phyloP scores from a whole-genome alignment of 208 protist genomes.

The Novymonas esmeraldas region DNA sequence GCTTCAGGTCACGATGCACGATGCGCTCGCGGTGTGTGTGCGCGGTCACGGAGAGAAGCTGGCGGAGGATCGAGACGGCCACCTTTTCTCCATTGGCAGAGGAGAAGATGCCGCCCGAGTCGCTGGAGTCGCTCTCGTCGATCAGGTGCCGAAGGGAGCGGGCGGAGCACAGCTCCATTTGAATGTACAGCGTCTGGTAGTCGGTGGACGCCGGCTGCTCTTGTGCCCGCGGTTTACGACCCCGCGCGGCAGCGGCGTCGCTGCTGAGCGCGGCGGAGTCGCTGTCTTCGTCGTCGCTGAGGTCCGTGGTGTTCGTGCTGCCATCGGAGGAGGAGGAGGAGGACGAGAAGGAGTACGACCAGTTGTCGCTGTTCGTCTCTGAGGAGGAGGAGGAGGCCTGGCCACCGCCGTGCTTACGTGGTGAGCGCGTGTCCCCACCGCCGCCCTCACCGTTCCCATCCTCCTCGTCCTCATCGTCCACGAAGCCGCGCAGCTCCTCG shows the following conservation, averaged over 20 bases:
- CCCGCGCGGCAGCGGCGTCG: background rate
- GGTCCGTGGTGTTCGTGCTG: conserved; percentile 1
- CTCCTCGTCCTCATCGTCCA: conserved; percentile 45
- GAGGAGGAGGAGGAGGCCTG: conserved; percentile 9
- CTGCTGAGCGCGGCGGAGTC: background rate
- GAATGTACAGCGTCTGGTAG: conserved; percentile 83
- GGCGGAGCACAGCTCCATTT: conserved; percentile 87
- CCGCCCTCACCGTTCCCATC: conserved; percentile 28
- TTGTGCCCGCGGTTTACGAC: background rate
- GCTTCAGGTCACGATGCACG: conserved; percentile 86
- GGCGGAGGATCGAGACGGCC: conserved; percentile 71
- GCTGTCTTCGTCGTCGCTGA: conserved; percentile 7
- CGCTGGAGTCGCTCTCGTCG: conserved; percentile 57
- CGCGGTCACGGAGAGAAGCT: conserved; percentile 73
- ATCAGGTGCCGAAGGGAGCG: conserved; percentile 76
- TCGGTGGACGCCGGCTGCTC: background rate
- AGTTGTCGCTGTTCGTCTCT: conserved; percentile 20
- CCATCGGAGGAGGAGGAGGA: conserved; percentile 15
- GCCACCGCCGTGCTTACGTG: background rate
- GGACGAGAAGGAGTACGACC: conserved; percentile 1
- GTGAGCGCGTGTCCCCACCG: background rate
- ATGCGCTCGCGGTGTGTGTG: conserved; percentile 79
- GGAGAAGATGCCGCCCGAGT: conserved; percentile 39
- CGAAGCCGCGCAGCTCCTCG: conserved; percentile 67
- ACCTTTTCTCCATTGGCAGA: conserved; percentile 61